Evolutionary conservation across 2,329 filamentous ascomycete species (phyloP).

Genomic region (Epichloe typhina): DNA sequence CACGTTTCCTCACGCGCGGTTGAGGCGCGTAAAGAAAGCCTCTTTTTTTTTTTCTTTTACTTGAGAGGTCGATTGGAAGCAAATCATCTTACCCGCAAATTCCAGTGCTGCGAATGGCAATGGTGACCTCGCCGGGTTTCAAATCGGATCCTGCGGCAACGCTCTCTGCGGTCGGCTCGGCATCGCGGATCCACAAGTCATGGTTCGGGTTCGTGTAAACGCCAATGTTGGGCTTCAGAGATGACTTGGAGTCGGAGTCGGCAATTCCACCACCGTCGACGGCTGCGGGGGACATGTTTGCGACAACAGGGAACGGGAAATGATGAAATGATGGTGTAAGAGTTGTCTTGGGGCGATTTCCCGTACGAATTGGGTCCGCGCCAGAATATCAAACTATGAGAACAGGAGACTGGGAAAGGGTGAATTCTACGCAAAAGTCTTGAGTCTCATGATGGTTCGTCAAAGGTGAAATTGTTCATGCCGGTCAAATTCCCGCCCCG

Average conservation of each 20-base stretch:
- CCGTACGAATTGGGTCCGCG: no score
- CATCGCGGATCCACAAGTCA: slow-evolving; percentile 76
- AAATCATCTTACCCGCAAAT: slow-evolving; percentile 66
- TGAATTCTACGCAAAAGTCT: no score
- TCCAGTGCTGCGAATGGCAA: slow-evolving; percentile 85
- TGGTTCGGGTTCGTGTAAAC: slow-evolving; percentile 92
- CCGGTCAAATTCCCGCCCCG: no score
- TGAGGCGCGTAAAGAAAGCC: no score
- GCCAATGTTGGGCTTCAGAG: slow-evolving; percentile 72
- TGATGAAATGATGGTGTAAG: neutral
- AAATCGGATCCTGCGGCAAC: slow-evolving; percentile 55
- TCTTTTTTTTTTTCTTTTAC: no score
- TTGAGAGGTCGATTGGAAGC: no score
- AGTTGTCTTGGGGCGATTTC: neutral
- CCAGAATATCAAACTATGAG: neutral
- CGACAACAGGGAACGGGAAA: neutral
- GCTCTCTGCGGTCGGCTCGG: slow-evolving; percentile 62
- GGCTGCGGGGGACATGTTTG: slow-evolving; percentile 2
- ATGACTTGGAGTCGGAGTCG: neutral
- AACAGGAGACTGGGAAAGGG: no score
- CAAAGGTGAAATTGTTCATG: no score
- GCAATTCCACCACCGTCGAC: slow-evolving; percentile 13
- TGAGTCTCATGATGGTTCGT: no score
- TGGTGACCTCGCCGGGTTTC: slow-evolving; percentile 70
- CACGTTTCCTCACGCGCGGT: no score